Evolutionary conservation across 2,329 filamentous ascomycete genomes (phyloP), one percentile per base, ranked within the genome.

Genomic region (Aspergillus tamarii): DNA sequence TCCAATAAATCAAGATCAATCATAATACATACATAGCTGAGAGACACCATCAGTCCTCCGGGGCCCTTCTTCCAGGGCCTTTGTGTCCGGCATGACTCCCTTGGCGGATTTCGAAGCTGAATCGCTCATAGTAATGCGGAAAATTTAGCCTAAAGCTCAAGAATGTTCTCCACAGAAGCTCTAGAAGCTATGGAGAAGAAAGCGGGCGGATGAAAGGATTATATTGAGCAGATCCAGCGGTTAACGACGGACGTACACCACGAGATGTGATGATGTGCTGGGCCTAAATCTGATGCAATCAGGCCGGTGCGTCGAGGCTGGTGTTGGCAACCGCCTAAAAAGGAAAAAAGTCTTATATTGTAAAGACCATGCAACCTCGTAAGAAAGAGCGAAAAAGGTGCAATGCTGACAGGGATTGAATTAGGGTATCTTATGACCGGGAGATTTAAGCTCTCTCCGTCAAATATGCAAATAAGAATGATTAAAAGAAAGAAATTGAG

Each of bases 21-120:
- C 12, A 23, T 3, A 23, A 56, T 21, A 69, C 74, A 63, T 72
- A 77, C 75, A 77, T 9, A 77, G 54, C 28, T 73, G 71, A 11
- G 75, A 71, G 26, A 77, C 73, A 8, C 75, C 74, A 65, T 77
- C 75, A 0, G 73, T 70, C 19, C 72, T 69, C 12, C 67, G 69
- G 7, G 70, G 71, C 10, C 60, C 72, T 36, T 72, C 67, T 9
- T 72, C 71, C 6, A 68, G 30, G 12, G 66, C 61, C 55, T 72
- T 75, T 5, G 67, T 60, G 59, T 72, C 67, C n/a, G 69, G 54
- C 41, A 67, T 36, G 9, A 69, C 48, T 16, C 61, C 59, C 59
- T 73, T 74, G 1, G 39, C 39, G 28, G 64, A 60, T 52, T 65
- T 66, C 26, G 62, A 23, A 46, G 59, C 56, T 23, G 64, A 56